Evolutionary conservation across 2,329 filamentous ascomycete species (phyloP), one percentile per base, ranked within the genome.

Genomic region (Colletotrichum sp.): DNA sequence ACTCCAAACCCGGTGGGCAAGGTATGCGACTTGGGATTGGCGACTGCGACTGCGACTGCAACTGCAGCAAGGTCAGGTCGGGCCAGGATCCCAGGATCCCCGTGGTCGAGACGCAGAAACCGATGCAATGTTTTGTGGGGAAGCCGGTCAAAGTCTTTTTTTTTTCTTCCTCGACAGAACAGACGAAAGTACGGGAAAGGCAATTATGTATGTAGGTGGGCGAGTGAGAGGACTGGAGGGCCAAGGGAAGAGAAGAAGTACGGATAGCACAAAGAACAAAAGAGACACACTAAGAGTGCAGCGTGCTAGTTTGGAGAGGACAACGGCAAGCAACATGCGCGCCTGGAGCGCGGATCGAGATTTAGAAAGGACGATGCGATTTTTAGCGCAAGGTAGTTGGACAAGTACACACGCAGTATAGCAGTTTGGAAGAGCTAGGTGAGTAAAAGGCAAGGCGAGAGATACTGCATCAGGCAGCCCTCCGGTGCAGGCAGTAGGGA

Each of bases 81-180:
- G 64, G 60, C 52, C 32, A 62, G 44, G 65, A 49, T 70, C 55
- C 44, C 62, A 49, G 73, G 36, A 69, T 73, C 64, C 73, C 73
- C 70, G 73, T 76, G 70, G 64, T 73, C 57, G 32, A 69, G 73
- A 69, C 70, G 73, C 39, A 76, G 73, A 69, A 76, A 69, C 21
- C 26, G 73, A 76, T 76, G 70, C 73, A 76, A 28, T 67, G 44
- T 69, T 73, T 76, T 73, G 73, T 76, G 73, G 73, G 15, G 73
- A 76, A 76, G 28, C 55, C 63, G 70, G 44, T 24, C 64, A 73
- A 64, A 62, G 69, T 67, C 62, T 69, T 59, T 32, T 36, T 60
- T 57, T 30, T 60, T n/a, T n/a, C 9, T 6, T 18, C 18, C 39
- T 60, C 28, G 30, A 34, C 36, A 62, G 64, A 34, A 71, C 44